Evolutionary conservation across 1,284 basidiomycete genomes (phyloP).

Genomic region (Papiliotrema flavescens): DNA sequence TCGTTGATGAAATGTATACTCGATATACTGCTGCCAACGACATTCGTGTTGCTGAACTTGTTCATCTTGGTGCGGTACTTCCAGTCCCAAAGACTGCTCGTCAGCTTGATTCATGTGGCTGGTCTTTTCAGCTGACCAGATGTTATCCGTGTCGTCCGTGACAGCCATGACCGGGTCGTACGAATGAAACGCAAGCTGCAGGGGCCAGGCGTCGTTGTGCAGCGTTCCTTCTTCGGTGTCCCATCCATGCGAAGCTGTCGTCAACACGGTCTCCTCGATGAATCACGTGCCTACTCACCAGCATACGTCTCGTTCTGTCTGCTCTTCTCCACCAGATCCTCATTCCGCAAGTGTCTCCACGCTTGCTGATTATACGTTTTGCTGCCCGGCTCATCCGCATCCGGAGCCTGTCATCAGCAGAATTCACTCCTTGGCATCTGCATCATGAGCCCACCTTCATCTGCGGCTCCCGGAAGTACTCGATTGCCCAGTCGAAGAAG

Average conservation of each 20-base stretch:
- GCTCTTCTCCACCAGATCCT: constrained; percentile 69
- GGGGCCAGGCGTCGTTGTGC: constrained; percentile 65
- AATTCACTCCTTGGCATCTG: neutral
- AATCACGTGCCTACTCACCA: constrained; percentile 52
- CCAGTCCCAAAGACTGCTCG: constrained; percentile 88
- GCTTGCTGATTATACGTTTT: constrained; percentile 91
- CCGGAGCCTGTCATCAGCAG: constrained; percentile 64
- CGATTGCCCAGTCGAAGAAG: constrained; percentile 93
- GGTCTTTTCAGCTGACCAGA: constrained; percentile 61
- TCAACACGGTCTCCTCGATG: constrained; percentile 2
- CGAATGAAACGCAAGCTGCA: constrained; percentile 82
- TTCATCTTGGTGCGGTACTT: constrained; percentile 70
- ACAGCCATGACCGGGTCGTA: constrained; percentile 86
- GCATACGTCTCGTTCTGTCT: constrained; percentile 60
- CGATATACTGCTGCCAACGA: constrained; percentile 76
- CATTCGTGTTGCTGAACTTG: constrained; percentile 86
- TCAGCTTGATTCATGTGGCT: constrained; percentile 7
- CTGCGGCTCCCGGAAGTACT: constrained; percentile 97
- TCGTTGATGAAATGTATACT: constrained; percentile 94
- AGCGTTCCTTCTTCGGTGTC: constrained; percentile 73
- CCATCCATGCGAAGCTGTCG: constrained; percentile 63
- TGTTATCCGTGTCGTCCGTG: constrained; percentile 78
- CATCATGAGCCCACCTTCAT: constrained; percentile 69
- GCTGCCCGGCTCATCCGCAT: constrained; percentile 92
- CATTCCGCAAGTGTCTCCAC: constrained; percentile 90